Evolutionary conservation across 2,329 filamentous ascomycete genomes (phyloP).

Genomic region (Nemania serpens): DNA sequence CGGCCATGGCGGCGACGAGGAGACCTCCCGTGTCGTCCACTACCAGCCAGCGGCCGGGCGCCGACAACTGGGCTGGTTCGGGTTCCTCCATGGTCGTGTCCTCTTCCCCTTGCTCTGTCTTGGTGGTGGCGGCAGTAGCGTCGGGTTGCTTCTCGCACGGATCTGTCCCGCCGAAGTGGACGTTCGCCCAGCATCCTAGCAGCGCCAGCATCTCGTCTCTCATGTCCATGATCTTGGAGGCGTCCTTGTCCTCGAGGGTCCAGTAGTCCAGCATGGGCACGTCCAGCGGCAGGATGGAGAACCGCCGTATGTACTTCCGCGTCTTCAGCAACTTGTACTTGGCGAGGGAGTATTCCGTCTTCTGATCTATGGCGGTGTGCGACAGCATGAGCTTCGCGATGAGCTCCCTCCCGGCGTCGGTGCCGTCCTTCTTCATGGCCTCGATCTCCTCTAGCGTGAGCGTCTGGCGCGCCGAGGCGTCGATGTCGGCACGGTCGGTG

Average conservation of each 20-base stretch:
- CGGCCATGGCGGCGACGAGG: slow-evolving; percentile 80
- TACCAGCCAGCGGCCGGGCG: slow-evolving; percentile 71
- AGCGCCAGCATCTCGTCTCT: slow-evolving; percentile 82
- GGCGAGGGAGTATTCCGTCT: slow-evolving; percentile 89
- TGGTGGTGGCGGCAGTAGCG: slow-evolving; percentile 30
- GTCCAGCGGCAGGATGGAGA: slow-evolving; percentile 84
- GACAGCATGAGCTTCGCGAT: slow-evolving; percentile 92
- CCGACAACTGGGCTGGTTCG: slow-evolving; percentile 22
- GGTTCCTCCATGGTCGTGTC: slow-evolving; percentile 33
- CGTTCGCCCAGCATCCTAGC: slow-evolving; percentile 86
- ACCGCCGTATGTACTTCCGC: slow-evolving; percentile 88
- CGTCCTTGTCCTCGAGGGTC: slow-evolving; percentile 79
- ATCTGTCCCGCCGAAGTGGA: slow-evolving; percentile 68
- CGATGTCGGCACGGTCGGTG: slow-evolving; percentile 63
- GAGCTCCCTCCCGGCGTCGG: slow-evolving; percentile 81
- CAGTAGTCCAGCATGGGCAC: slow-evolving; percentile 76
- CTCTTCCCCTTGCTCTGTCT: slow-evolving; percentile 24
- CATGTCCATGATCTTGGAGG: slow-evolving; percentile 80
- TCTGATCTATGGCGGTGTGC: slow-evolving; percentile 88
- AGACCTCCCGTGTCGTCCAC: slow-evolving; percentile 88
- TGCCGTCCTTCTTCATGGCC: slow-evolving; percentile 72
- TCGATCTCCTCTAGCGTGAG: slow-evolving; percentile 78
- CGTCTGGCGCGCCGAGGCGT: slow-evolving; percentile 71
- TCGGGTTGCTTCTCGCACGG: slow-evolving; percentile 32
- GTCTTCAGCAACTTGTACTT: slow-evolving; percentile 96